Base-by-base conservation (phyloP, 2,329 filamentous ascomycete species). In the Periglandula ipomoeae region DNA sequence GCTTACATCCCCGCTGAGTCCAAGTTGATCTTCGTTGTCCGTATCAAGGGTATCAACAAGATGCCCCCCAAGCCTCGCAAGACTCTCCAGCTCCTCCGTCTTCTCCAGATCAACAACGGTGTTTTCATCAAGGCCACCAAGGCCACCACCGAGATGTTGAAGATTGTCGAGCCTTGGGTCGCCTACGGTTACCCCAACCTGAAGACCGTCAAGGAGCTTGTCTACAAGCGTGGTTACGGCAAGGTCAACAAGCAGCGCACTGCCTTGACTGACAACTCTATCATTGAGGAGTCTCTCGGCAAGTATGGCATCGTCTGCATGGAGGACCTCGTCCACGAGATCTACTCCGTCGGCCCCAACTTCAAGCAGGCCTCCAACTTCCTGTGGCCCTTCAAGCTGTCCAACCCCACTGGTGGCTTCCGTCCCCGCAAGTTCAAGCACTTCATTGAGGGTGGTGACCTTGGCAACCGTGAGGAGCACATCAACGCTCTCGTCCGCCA, bases 21-120 rank as follows among this genome's bases (percentile, higher is more conserved):
- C 70, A 96, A 95, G 78, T 80, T 98, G 67, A 89, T 91, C 78
- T 98, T 98, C 73, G 84, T 98, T 65, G 78, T 97, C 74, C 91
- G 93, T 73, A 98, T 98, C 82, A 98, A 98, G 89, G 93, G 91
- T 95, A 97, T 98, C 89, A 97, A 97, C 88, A 98, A 98, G 87
- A 97, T 98, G 66, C 84, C 94, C 70, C 93, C 93, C 65, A 97
- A 98, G 87, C 94, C 94, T 75, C 90, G 93, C 82, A 98, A 98
- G 85, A 97, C 95, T 69, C 84, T 98, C 65, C 93, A 98, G 79
- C 88, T 98, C 55, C 90, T 98, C 71, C 91, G 93, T 81, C 89
- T 98, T 60, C 85, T 98, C 66, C 93, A 98, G 81, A 98, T 98
- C 87, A 98, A 98, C 88, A 97, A 95, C 74, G 93, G 91, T 74